phyloP scores from a whole-genome alignment of 2,329 filamentous ascomycete species.

The Thyridium curvatum region DNA sequence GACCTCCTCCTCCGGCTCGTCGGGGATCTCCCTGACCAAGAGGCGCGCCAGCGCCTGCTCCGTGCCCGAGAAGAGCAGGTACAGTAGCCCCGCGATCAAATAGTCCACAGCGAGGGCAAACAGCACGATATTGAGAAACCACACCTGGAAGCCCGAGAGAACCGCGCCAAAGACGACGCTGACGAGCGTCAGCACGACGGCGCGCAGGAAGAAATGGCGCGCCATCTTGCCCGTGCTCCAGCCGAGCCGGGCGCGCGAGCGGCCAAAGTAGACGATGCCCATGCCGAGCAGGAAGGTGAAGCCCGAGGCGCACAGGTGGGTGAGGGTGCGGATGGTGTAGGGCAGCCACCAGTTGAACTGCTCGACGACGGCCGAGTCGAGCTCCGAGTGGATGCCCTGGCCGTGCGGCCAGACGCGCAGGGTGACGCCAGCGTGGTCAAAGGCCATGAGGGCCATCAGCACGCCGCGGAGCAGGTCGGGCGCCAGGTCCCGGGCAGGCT shows the following conservation, averaged over 20 bases:
- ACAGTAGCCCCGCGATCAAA: slow-evolving; percentile 33
- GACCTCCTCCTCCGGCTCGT: slow-evolving; percentile 16
- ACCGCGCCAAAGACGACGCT: slow-evolving; percentile 22
- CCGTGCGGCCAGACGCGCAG: slow-evolving; percentile 34
- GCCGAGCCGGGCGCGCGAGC: slow-evolving; percentile 30
- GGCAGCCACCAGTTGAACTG: slow-evolving; percentile 30
- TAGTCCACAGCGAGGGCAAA: slow-evolving; percentile 39
- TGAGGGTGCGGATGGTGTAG: slow-evolving; percentile 32
- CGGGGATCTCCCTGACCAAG: slow-evolving; percentile 15
- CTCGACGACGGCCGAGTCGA: slow-evolving; percentile 24
- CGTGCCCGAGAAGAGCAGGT: slow-evolving; percentile 26
- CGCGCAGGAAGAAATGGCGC: slow-evolving; percentile 30
- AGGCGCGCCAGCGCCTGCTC: slow-evolving; percentile 23
- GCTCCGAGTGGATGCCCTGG: slow-evolving; percentile 27
- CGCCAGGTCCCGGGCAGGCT: slow-evolving; percentile 25
- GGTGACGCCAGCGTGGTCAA: slow-evolving; percentile 33
- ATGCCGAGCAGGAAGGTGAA: slow-evolving; percentile 40
- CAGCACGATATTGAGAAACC: slow-evolving; percentile 36
- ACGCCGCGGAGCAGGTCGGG: slow-evolving; percentile 38
- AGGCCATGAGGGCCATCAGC: slow-evolving; percentile 36
- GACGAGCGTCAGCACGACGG: slow-evolving; percentile 26
- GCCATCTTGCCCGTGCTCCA: slow-evolving; percentile 28
- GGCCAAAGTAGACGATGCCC: slow-evolving; percentile 36
- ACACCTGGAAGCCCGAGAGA: slow-evolving; percentile 24
- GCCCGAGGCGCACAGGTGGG: slow-evolving; percentile 38